Conservation (phyloP, 192 early-diverging fungal species). For the Rhizoclosmatium globosum region DNA sequence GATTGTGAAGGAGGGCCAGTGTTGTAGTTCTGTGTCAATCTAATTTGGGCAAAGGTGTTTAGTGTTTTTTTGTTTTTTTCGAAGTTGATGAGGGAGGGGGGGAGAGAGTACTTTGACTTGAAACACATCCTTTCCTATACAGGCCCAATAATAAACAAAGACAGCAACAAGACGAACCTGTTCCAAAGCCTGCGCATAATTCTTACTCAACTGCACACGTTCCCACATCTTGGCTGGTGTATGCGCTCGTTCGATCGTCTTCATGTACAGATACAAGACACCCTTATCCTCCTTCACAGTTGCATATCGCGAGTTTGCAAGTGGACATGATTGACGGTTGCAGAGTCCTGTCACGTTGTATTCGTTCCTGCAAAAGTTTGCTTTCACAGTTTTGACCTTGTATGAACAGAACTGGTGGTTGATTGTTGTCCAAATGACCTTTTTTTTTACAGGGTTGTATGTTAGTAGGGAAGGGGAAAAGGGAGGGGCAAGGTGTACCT, state of each 20-base stretch:
- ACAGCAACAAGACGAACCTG: conserved; percentile 52
- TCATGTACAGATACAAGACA: conserved; percentile 88
- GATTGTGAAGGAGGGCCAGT: conserved; percentile 91
- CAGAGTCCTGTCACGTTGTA: conserved; percentile 97
- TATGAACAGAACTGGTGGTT: conserved; percentile 97
- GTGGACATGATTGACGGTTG: conserved; percentile 91
- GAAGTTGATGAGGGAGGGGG: too few species aligned
- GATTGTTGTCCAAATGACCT: conserved; percentile 95
- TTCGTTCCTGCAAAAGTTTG: conserved; percentile 93
- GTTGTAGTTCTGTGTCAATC: conserved; percentile 89
- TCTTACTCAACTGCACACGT: conserved; percentile 85
- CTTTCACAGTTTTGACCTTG: conserved; percentile 80
- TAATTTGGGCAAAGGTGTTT: conserved; percentile 37
- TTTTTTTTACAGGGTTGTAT: too few species aligned
- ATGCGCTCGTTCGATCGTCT: conserved; percentile 95
- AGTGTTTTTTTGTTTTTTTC: too few species aligned
- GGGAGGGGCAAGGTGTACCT: too few species aligned
- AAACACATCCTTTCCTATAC: background rate
- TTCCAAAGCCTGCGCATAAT: conserved; percentile 86
- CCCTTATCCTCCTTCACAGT: conserved; percentile 90
- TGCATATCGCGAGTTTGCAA: conserved; percentile 95
- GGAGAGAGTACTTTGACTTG: too few species aligned
- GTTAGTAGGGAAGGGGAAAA: too few species aligned
- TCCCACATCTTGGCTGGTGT: conserved; percentile 96
- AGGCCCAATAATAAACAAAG: background rate